Percentiles rank a stretch among this genome's conserved stretches.
Evolutionary conservation across 192 early-diverging fungal genomes (phyloP).

Genomic region (Paraglomus occultum): DNA sequence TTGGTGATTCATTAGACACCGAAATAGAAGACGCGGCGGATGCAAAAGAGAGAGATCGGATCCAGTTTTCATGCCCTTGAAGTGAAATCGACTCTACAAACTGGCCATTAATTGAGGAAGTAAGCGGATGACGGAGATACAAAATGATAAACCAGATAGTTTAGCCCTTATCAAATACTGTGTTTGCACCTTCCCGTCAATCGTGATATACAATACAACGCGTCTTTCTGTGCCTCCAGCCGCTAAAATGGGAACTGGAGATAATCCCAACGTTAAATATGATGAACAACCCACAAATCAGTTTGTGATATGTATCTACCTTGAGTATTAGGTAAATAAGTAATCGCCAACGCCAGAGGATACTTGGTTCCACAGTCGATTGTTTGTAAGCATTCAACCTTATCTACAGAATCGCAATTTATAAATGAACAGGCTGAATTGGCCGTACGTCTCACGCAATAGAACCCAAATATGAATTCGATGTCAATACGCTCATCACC

Average conservation of each 20-base stretch:
- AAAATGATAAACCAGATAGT: not conserved
- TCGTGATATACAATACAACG: constrained; percentile 65
- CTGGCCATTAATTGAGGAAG: constrained; percentile 21
- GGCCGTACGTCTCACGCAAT: no score
- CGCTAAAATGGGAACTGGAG: constrained; percentile 62
- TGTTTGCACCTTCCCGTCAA: constrained; percentile 34
- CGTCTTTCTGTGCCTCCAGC: constrained; percentile 81
- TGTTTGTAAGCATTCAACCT: constrained; percentile 61
- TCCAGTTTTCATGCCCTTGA: constrained; percentile 93
- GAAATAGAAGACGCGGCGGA: constrained; percentile 28
- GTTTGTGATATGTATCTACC: constrained; percentile 33
- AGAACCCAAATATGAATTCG: not conserved
- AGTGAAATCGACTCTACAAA: constrained; percentile 67
- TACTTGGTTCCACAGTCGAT: constrained; percentile 66
- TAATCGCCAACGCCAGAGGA: constrained; percentile 64
- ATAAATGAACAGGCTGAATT: not conserved
- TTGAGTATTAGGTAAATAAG: constrained; percentile 62
- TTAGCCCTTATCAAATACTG: not conserved
- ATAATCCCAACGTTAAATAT: not conserved
- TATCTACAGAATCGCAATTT: constrained; percentile 38
- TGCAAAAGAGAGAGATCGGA: constrained; percentile 74
- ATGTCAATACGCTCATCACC: constrained; percentile 24
- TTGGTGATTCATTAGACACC: constrained; percentile 10
- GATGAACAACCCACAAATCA: not conserved
- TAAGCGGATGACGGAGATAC: constrained; percentile 1